Base-by-base conservation (phyloP, 2,329 filamentous ascomycete genomes). In the Calonectria honghensis region DNA sequence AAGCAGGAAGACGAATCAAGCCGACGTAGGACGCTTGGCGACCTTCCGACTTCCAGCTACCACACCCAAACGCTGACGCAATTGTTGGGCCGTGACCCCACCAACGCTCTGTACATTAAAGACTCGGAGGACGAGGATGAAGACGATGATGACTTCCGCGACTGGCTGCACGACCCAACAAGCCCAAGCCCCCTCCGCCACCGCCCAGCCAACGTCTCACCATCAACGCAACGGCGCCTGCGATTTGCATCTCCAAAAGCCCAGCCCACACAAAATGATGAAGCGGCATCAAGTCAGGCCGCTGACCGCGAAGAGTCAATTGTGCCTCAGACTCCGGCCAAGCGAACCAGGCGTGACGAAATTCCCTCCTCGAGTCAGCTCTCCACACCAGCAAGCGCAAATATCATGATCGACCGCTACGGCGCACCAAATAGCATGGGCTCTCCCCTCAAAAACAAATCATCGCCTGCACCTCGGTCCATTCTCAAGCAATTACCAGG, bases 21-120 rank as follows among this genome's bases (percentile, higher is more conserved):
- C 29, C 76, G 82, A 66, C 79, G 83, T 27, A 85, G 75, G 76
- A 85, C 84, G 2, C 75, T 78, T 35, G 83, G 83, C n/a, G 84
- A 85, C 51, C 14, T 76, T 51, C 74, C 83, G 11, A 81, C 79
- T 51, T 82, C 84, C 6, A 84, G 78, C 11, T 85, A 84, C 45
- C 84, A 86, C 54, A 87, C 86, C 18, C 86, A 87, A 73, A 87
- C 86, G 4, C 76, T 87, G 70, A 87, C 86, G 18, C 86, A 87
- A 69, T 82, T 87, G 32, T 74, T 85, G 16, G 80, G 80, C 2
- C 78, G 78, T 7, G 78, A 80, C 10, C 66, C 63, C 20, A 48
- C 61, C 6, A 69, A 75, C 13, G 45, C 75, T 9, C 73, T 79
- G 13, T 78, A 79, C 27, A 81, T 88, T 61, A 81, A 82, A 35